Conservation (phyloP, 108 stramenopile genomes). For the Conticribra guillardii region DNA sequence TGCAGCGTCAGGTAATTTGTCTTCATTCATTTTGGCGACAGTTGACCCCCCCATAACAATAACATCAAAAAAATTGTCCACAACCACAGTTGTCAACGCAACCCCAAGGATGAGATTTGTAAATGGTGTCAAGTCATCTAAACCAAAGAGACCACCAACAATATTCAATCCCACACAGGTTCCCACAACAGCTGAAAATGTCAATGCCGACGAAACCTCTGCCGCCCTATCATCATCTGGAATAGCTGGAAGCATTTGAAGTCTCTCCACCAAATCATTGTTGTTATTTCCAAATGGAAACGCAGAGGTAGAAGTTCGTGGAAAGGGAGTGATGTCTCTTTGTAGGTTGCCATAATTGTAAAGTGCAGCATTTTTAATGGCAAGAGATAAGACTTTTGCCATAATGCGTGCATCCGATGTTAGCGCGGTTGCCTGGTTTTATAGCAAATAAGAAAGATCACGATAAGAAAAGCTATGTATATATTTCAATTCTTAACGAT, state of each 20-base stretch:
- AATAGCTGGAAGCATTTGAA: slow-evolving; percentile 58
- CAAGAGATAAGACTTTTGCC: slow-evolving; percentile 62
- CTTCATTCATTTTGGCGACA: slow-evolving; percentile 56
- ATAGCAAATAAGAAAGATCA: background rate
- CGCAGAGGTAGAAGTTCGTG: slow-evolving; percentile 30
- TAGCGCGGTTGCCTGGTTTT: slow-evolving; percentile 64
- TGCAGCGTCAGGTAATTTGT: slow-evolving; percentile 55
- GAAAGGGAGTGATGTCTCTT: slow-evolving; percentile 58
- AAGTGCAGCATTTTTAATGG: slow-evolving; percentile 60
- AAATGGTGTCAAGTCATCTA: slow-evolving; percentile 62
- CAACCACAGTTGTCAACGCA: slow-evolving; percentile 58
- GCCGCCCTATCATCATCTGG: slow-evolving; percentile 82
- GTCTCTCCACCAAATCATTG: slow-evolving; percentile 53
- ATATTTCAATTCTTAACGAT: background rate
- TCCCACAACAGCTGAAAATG: slow-evolving; percentile 64
- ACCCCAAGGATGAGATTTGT: slow-evolving; percentile 58
- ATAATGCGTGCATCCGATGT: slow-evolving; percentile 75
- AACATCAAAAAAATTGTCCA: slow-evolving; percentile 89
- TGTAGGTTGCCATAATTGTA: slow-evolving; percentile 67
- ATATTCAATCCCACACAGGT: slow-evolving; percentile 69
- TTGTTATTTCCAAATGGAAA: slow-evolving; percentile 54
- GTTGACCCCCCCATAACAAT: slow-evolving; percentile 46
- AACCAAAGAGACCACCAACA: slow-evolving; percentile 58
- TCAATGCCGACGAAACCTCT: slow-evolving; percentile 80
- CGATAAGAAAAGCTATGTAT: background rate